Evolutionary conservation across 2,329 filamentous ascomycete genomes (phyloP).

Genomic region (Pochonia chlamydosporia): DNA sequence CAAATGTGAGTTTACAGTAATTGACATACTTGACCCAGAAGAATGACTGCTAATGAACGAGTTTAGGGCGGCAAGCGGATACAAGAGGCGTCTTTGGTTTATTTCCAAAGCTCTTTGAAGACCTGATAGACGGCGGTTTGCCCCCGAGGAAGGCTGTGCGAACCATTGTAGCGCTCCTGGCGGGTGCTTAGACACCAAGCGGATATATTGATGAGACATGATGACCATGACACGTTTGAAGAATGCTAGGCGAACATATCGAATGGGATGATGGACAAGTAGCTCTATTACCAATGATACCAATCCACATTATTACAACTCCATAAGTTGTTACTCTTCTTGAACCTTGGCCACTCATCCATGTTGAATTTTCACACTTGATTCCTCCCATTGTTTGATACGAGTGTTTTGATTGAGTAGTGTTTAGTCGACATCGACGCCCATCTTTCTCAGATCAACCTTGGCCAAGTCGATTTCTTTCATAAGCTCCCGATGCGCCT

Average conservation of each 20-base stretch:
- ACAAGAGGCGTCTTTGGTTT: slow-evolving; percentile 47
- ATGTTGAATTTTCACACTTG: neutral
- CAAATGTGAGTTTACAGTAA: slow-evolving; percentile 49
- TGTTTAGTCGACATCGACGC: slow-evolving; percentile 68
- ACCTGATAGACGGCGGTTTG: slow-evolving; percentile 49
- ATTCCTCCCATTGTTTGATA: neutral
- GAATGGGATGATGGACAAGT: neutral
- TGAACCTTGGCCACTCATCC: neutral
- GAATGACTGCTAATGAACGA: slow-evolving; percentile 9
- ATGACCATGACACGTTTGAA: slow-evolving; percentile 5
- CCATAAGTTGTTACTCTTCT: neutral
- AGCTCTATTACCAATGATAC: slow-evolving; percentile 8
- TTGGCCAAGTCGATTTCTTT: slow-evolving; percentile 74
- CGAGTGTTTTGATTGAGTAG: neutral
- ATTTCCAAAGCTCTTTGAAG: slow-evolving; percentile 55
- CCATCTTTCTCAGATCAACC: slow-evolving; percentile 64
- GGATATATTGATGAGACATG: slow-evolving; percentile 13
- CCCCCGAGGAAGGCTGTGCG: slow-evolving; percentile 51
- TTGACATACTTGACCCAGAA: neutral
- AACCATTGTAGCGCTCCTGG: slow-evolving; percentile 55
- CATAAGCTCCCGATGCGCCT: slow-evolving; percentile 86
- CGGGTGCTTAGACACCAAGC: slow-evolving; percentile 28
- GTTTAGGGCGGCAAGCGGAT: slow-evolving; percentile 56
- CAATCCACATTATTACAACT: neutral
- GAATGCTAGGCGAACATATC: neutral